These are phyloP conservation scores for Linnemannia elongata DNA, from an alignment of 192 early-diverging fungal species.

Conservation along the genomic window DNA sequence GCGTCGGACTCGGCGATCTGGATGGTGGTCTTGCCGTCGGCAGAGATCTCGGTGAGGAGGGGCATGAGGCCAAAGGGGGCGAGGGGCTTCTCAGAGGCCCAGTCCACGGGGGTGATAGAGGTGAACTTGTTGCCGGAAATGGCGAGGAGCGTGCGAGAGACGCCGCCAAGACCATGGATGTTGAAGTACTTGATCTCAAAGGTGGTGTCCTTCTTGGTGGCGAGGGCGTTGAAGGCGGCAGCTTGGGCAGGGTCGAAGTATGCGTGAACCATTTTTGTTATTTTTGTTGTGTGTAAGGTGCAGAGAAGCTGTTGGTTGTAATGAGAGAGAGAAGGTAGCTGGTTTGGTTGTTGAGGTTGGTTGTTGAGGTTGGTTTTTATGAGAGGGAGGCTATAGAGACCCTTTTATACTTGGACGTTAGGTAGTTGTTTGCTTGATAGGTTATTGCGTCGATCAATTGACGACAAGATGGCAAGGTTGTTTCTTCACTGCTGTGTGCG, in stretches of 20 bases:
- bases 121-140: constrained; percentile 52
- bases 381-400: background rate
- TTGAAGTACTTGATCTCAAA: constrained; percentile 30
- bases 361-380: background rate
- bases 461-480: background rate
- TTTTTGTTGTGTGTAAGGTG: background rate
- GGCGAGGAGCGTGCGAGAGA: constrained; percentile 52
- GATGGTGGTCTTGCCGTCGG: constrained; percentile 45
- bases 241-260: constrained; percentile 16
- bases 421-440: background rate
- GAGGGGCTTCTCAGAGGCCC: constrained; percentile 55
- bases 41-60: constrained; percentile 56
- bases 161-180: constrained; percentile 10
- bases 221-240: constrained; percentile 2
- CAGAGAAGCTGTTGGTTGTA: background rate
- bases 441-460: too few species aligned
- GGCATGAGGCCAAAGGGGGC: constrained; percentile 65
- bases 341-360: background rate
- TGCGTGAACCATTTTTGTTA: constrained; percentile 23
- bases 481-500: background rate
- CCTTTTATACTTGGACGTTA: background rate
- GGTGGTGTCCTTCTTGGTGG: background rate
- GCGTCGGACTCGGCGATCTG: constrained; percentile 55
- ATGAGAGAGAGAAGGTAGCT: background rate
- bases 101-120: constrained; percentile 39